Conservation (phyloP, 1,284 basidiomycete genomes). For the Wallemia ichthyophaga region DNA sequence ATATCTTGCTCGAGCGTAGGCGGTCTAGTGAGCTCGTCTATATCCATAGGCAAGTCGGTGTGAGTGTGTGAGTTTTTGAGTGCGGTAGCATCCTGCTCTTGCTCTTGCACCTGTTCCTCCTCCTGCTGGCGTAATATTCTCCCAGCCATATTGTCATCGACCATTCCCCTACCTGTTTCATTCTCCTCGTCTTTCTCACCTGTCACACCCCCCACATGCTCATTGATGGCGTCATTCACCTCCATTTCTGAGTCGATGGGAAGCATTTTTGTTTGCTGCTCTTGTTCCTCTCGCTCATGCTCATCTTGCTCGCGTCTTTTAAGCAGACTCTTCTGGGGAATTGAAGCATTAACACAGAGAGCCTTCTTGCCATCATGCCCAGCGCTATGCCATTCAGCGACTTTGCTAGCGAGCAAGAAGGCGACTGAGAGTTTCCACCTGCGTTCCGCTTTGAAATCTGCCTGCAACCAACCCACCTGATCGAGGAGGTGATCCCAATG, state of each 20-base stretch:
- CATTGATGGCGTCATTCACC: constrained; percentile 11
- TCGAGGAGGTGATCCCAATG: constrained; percentile 93
- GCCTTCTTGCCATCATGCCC: constrained; percentile 15
- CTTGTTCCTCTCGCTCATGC: too few species aligned
- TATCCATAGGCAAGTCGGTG: background rate
- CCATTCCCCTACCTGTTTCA: constrained; percentile 12
- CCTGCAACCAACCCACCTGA: constrained; percentile 96
- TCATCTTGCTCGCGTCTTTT: constrained; percentile 13
- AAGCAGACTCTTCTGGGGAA: constrained; percentile 25
- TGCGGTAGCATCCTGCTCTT: too few species aligned
- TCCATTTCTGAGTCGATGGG: constrained; percentile 13
- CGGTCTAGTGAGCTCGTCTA: too few species aligned
- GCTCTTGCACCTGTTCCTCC: too few species aligned
- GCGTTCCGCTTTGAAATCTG: constrained; percentile 76
- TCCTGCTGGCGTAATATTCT: too few species aligned
- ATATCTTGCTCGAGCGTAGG: too few species aligned
- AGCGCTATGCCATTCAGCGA: constrained; percentile 62
- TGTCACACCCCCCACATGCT: constrained; percentile 1
- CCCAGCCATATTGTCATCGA: constrained; percentile 5
- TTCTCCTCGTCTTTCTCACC: constrained; percentile 12
- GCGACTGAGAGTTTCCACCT: constrained; percentile 74
- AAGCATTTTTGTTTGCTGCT: too few species aligned
- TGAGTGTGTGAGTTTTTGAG: background rate
- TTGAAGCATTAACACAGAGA: constrained; percentile 3
- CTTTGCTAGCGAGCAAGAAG: constrained; percentile 50